These are phyloP conservation scores for Pistacia integerrima DNA, from an alignment of 345 rosid genomes.

Conservation along the genomic window DNA sequence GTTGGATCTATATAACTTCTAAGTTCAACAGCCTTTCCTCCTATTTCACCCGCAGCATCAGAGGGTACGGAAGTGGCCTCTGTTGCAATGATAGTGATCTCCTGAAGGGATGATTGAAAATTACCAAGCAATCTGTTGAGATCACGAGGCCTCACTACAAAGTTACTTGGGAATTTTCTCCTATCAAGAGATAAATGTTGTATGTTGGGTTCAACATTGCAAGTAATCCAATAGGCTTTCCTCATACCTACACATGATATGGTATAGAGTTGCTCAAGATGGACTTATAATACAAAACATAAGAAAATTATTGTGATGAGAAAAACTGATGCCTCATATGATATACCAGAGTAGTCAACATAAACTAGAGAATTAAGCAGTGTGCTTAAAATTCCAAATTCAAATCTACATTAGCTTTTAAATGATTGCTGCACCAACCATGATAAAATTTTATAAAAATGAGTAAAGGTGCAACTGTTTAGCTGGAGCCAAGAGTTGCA, in stretches of 20 bases:
- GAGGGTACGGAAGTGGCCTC: conserved; percentile 62
- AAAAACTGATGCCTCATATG: neutral
- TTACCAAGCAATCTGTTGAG: conserved; percentile 82
- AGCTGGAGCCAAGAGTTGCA: neutral
- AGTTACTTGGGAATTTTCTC: conserved; percentile 62
- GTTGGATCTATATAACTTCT: conserved; percentile 88
- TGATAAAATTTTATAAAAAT: neutral
- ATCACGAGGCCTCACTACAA: conserved; percentile 83
- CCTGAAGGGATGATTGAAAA: conserved; percentile 97
- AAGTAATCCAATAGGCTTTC: conserved; percentile 83
- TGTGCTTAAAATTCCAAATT: neutral
- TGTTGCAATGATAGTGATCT: conserved; percentile 88
- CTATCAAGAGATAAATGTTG: conserved; percentile 89
- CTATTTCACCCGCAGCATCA: conserved; percentile 74
- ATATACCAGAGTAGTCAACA: neutral
- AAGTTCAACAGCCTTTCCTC: conserved; percentile 93
- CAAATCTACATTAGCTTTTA: conserved; percentile 12
- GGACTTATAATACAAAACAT: neutral
- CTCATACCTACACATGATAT: conserved; percentile 59
- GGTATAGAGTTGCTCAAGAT: neutral
- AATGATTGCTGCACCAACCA: conserved; percentile 3
- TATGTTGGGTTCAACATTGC: conserved; percentile 87
- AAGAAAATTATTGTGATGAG: neutral
- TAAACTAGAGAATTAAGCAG: neutral
- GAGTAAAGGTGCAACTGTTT: neutral